Percentiles rank a stretch among this genome's conserved stretches.
Evolutionary conservation across 495 filamentous ascomycete species (phyloP).

Genomic region (Tuber magnatum): DNA sequence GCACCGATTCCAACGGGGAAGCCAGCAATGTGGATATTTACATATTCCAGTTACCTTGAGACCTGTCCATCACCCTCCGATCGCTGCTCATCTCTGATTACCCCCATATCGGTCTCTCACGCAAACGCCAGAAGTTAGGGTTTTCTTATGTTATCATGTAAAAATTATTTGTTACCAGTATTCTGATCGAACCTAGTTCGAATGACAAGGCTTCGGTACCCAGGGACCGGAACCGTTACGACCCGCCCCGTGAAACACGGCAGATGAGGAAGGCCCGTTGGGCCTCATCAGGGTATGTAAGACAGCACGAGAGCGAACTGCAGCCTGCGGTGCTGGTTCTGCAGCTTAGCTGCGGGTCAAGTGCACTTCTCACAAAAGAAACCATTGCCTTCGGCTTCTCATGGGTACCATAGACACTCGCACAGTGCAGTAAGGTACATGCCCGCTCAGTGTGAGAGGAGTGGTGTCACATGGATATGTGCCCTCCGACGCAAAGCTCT

Average conservation of each 20-base stretch:
- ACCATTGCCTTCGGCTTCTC: neutral
- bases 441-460: neutral
- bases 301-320: constrained; percentile 10
- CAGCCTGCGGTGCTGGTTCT: neutral
- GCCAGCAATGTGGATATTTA: constrained; percentile 3
- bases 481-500: neutral
- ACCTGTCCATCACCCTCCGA: neutral
- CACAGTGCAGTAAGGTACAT: neutral
- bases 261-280: constrained; percentile 9
- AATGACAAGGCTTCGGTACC: constrained; percentile 1
- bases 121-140: neutral
- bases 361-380: neutral
- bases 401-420: neutral
- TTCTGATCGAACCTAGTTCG: neutral
- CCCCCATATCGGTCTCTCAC: neutral
- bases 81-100: neutral
- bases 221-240: neutral
- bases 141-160: neutral
- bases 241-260: constrained; percentile 23
- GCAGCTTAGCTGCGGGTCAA: neutral
- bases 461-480: neutral
- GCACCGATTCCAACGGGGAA: neutral
- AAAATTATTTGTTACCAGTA: neutral
- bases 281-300: constrained; percentile 18
- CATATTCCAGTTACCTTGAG: neutral